Conservation (phyloP, 78 protist genomes). For the Dictyostelium intermedium region DNA sequence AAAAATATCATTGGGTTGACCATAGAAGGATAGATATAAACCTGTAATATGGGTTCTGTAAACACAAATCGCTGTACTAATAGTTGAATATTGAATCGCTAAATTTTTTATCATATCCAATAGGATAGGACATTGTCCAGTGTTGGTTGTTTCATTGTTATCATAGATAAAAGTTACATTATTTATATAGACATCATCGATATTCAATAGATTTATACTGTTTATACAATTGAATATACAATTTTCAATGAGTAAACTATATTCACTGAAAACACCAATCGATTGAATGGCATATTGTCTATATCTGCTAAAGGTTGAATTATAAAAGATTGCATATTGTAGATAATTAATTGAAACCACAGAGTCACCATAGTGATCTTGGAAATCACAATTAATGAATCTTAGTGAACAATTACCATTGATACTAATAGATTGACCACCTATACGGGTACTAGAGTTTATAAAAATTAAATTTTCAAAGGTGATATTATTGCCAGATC, state of each 20-base stretch:
- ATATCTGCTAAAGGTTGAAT: not conserved
- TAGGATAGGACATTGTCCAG: not conserved
- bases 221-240: not conserved
- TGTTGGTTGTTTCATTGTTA: not conserved
- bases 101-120: not conserved
- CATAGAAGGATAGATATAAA: not conserved
- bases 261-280: not conserved
- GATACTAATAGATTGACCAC: not conserved
- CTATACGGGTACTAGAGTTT: not conserved
- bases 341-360: not conserved
- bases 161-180: not conserved
- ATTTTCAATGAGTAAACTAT: not conserved
- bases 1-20: not conserved
- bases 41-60: not conserved
- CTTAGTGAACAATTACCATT: not conserved
- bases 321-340: not conserved
- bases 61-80: not conserved
- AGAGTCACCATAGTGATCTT: not conserved
- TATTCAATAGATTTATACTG: not conserved
- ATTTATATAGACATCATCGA: not conserved
- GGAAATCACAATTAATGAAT: not conserved
- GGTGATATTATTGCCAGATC: not conserved
- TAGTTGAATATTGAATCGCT: not conserved
- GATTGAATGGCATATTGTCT: conserved; percentile 2
- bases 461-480: not conserved